A percentile compares a stretch with the other conserved stretches of the same genome.
These are phyloP conservation scores for Phytophthora ohioensis DNA, from an alignment of 352 stramenopile genomes.

Conservation along the genomic window DNA sequence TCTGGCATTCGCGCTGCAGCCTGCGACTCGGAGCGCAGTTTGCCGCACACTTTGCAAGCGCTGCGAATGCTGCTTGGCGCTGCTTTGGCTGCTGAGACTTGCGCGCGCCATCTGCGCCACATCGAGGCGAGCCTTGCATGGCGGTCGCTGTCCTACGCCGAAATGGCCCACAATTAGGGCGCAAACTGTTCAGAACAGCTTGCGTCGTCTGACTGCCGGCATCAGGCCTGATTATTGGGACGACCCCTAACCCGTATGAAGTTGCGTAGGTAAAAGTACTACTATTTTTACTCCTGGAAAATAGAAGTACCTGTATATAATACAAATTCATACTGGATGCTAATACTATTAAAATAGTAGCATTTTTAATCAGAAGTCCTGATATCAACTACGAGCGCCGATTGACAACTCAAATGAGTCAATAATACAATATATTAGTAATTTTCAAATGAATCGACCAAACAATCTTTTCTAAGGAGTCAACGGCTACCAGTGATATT, in stretches of 20 bases:
- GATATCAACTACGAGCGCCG: too few species aligned
- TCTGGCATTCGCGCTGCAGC: neutral
- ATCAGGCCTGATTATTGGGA: conserved; percentile 18
- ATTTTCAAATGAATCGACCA: too few species aligned
- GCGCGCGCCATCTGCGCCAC: conserved; percentile 7
- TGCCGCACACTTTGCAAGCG: neutral
- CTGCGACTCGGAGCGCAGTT: too few species aligned
- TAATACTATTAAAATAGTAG: too few species aligned
- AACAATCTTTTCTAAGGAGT: too few species aligned
- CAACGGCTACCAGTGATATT: too few species aligned
- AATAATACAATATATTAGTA: too few species aligned
- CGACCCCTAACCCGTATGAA: conserved; percentile 7
- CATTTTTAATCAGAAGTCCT: too few species aligned
- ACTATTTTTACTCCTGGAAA: too few species aligned
- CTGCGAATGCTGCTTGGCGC: neutral
- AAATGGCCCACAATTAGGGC: too few species aligned
- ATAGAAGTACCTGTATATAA: too few species aligned
- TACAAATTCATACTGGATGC: neutral
- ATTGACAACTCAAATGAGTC: too few species aligned
- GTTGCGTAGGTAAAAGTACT: neutral
- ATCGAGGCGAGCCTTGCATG: conserved; percentile 2
- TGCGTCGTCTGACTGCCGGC: conserved; percentile 14
- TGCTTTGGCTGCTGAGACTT: neutral
- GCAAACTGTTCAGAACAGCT: conserved; percentile 13
- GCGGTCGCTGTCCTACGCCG: neutral